Evolutionary conservation across 2,329 filamentous ascomycete genomes (phyloP), one percentile per base, ranked within the genome.

Genomic region (Talaromyces sp.): DNA sequence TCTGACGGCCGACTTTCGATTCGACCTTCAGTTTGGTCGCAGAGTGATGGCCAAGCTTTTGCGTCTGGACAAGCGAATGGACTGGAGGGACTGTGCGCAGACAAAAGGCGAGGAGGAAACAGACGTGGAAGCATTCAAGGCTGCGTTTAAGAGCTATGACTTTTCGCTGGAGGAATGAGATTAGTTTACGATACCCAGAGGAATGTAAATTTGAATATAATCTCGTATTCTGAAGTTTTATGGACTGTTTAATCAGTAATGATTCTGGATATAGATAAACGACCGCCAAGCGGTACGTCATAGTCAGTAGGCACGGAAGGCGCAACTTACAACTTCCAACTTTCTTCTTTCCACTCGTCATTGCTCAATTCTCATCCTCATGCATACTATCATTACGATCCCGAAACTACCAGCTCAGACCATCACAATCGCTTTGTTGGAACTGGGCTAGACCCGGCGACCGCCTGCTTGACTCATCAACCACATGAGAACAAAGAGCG

Each of bases 1-100:
- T 7, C 81, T 97, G 9, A 84, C 87, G 61, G 79, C 86, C 27
- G 86, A 85, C 19, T 84, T 89, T 64, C 85, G 88, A 14, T 97
- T 99, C 72, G 92, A 96, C 70, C 76, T 97, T 52, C 93, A 97
- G 71, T 97, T 96, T 69, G 92, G 90, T 3, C 83, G 95, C 46
- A 85, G 87, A 51, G 94, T 97, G 3, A 79, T 97, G 72, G 93
- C 91, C 1, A 97, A 96, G 76, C 79, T 99, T 56, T 80, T 99
- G 56, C 85, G 86, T 2, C 76, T 97, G 52, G 91, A 97, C 73
- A 79, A 85, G 51, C 82, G 94, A n/a, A 77, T 88, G 57, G 81
- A 91, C 65, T 99, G 94, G 94, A 87, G 87, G 73, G 89, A 96
- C 66, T 93, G 91, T 65, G 83, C 81, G 32, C 92, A 97, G 77